Evolutionary conservation across 441 rosid species (phyloP).

Genomic region (Populus hybrid): DNA sequence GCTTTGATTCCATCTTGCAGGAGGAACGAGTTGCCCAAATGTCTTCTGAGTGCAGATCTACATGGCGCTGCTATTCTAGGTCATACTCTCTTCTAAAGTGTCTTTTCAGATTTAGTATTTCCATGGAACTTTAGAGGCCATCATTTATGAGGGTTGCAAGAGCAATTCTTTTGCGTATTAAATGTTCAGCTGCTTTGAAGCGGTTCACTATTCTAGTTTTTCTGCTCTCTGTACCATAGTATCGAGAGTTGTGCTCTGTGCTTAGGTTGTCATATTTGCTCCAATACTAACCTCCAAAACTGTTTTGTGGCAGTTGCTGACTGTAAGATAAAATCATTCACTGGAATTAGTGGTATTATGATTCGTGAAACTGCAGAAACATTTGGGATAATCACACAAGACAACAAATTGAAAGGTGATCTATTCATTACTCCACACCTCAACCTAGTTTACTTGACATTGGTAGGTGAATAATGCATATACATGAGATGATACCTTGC

Average conservation of each 20-base stretch:
- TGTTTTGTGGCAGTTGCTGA: constrained; percentile 58
- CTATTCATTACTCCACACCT: not conserved
- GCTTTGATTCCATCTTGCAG: constrained; percentile 36
- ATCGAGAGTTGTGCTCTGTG: constrained; percentile 5
- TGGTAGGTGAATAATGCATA: too few species aligned
- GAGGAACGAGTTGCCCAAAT: constrained; percentile 55
- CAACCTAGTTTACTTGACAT: not conserved
- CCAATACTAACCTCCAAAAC: constrained; percentile 2
- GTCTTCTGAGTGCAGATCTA: constrained; percentile 68
- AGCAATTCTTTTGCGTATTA: not conserved
- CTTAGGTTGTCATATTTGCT: not conserved
- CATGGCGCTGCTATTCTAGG: constrained; percentile 83
- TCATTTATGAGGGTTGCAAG: not conserved
- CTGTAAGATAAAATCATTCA: constrained; percentile 55
- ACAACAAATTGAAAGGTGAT: constrained; percentile 58
- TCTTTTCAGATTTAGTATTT: not conserved
- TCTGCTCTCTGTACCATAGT: not conserved
- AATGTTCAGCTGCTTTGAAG: not conserved
- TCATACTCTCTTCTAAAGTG: constrained; percentile 18
- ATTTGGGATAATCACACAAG: constrained; percentile 70
- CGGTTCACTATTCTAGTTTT: not conserved
- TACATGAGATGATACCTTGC: too few species aligned
- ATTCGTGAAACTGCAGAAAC: constrained; percentile 85
- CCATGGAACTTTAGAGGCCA: constrained; percentile 1
- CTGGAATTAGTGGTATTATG: constrained; percentile 74